These are phyloP conservation scores for Boletus reticulatus DNA, from an alignment of 768 basidiomycete genomes.

Conservation along the genomic window DNA sequence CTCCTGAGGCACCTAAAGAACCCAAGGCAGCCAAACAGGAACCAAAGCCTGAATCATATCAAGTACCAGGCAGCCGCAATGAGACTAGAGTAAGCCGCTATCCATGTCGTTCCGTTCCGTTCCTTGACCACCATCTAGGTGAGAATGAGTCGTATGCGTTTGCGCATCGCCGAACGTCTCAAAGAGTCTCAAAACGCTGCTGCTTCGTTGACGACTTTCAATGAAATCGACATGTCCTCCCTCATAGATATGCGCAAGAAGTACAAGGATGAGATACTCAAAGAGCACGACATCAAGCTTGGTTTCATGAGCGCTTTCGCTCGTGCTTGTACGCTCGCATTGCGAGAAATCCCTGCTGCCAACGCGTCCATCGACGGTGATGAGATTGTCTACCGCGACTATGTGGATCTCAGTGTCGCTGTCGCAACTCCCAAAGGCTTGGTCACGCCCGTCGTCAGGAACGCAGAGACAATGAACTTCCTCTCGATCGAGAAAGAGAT, in stretches of 20 bases:
- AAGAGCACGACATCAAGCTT: slow-evolving; percentile 92
- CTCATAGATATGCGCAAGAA: slow-evolving; percentile 89
- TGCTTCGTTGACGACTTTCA: slow-evolving; percentile 96
- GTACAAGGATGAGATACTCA: slow-evolving; percentile 90
- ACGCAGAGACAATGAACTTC: slow-evolving; percentile 83
- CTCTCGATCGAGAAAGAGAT: slow-evolving; percentile 94
- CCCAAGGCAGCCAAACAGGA: slow-evolving; percentile 38
- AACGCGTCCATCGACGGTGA: slow-evolving; percentile 95
- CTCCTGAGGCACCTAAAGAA: slow-evolving; percentile 30
- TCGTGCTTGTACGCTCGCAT: slow-evolving; percentile 76
- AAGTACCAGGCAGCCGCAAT: slow-evolving; percentile 55
- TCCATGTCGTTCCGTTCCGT: background rate
- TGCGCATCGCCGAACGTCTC: slow-evolving; percentile 94
- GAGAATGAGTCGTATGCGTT: slow-evolving; percentile 99
- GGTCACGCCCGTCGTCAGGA: slow-evolving; percentile 94
- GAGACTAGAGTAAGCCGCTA: slow-evolving; percentile 74
- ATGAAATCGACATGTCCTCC: slow-evolving; percentile 99
- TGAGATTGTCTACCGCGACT: slow-evolving; percentile 90
- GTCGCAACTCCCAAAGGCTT: slow-evolving; percentile 97
- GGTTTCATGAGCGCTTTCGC: slow-evolving; percentile 99
- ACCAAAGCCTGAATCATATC: slow-evolving; percentile 29
- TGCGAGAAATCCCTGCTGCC: slow-evolving; percentile 90
- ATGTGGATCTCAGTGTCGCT: slow-evolving; percentile 91
- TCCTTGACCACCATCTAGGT: slow-evolving; percentile 46
- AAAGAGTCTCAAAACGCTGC: slow-evolving; percentile 98